Evolutionary conservation across 1,284 basidiomycete genomes (phyloP).

Genomic region (Cutaneotrichosporon arboriforme): DNA sequence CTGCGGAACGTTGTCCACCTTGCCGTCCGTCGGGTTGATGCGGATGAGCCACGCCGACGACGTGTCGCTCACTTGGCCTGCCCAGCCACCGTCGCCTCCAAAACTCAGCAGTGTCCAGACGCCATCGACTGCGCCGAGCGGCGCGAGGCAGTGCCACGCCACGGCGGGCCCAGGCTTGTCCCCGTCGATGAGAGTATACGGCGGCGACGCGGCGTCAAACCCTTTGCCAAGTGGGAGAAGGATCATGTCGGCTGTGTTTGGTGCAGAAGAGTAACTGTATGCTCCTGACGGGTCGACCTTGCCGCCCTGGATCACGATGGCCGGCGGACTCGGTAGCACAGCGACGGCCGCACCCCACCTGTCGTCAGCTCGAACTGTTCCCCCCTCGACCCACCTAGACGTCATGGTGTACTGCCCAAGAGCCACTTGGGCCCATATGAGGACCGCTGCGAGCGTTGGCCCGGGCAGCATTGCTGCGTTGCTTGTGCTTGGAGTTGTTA

Average conservation of each 20-base stretch:
- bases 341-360: conserved; percentile 78
- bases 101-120: conserved; percentile 55
- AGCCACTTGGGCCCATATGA: too few relatives aligned
- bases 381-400: background rate
- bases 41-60: conserved; percentile 58
- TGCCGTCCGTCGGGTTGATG: conserved; percentile 23
- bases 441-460: background rate
- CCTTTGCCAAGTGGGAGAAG: conserved; percentile 59
- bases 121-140: conserved; percentile 53
- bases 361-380: background rate
- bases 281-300: conserved; percentile 64
- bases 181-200: conserved; percentile 48
- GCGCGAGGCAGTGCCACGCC: conserved; percentile 73
- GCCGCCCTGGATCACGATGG: conserved; percentile 69
- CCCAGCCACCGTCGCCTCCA: conserved; percentile 62
- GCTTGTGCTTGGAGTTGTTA: background rate
- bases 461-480: background rate
- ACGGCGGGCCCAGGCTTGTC: conserved; percentile 55
- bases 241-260: conserved; percentile 64
- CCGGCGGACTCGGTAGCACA: conserved; percentile 54
- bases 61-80: conserved; percentile 54
- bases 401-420: background rate
- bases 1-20: conserved; percentile 43
- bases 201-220: conserved; percentile 59
- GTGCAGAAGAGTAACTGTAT: conserved; percentile 67